Evolutionary conservation across 371 early-diverging fungal genomes (phyloP), one percentile per base, ranked within the genome.

Genomic region (Mortierella sp.): DNA sequence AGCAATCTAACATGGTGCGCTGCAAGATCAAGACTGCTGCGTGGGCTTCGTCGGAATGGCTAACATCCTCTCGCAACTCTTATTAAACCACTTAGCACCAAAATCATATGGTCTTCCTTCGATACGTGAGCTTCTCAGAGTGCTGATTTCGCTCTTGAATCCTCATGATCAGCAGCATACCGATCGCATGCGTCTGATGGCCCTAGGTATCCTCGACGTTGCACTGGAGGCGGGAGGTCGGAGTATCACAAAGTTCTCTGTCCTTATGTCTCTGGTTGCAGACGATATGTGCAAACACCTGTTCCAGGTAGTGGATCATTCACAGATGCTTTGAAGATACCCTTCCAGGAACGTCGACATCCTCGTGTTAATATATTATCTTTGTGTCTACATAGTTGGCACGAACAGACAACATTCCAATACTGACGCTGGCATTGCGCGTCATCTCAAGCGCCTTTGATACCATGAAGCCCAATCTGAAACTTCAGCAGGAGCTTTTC

Each of bases 101-200:
- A 80, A 81, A 24, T 81, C 88, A 6, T 91, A 90, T 64, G 96
- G 96, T 4, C 78, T 95, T 42, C 95, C 96, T 2, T 91, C 97
- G 2, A 92, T 94, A 30, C 86, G 90, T 11, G 98, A 98, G 71
- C 83, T 96, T 8, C 80, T 96, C 8, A 90, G 97, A 5, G 97
- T 97, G 0, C 82, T 98, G 9, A 92, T 94, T 24, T 93, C 95
- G 4, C 81, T 98, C 17, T 82, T 95, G 32, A 95, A 98, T 70
- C 97, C 97, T 9, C 89, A 90, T 32, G 94, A 96, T 67, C 86
- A 91, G 60, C 91, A 92, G 50, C 95, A 97, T 72, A 96, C 97
- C 0, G 97, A 98, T 70, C 90, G 96, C 0, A 93, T 97, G 90
- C 88, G 97, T 11, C 72, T 94, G 46, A 87, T 97, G 83, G 94